Percentiles rank a stretch among this genome's conserved stretches.
Conservation (phyloP, 192 early-diverging fungal species). For the Mortierella hygrophila region DNA sequence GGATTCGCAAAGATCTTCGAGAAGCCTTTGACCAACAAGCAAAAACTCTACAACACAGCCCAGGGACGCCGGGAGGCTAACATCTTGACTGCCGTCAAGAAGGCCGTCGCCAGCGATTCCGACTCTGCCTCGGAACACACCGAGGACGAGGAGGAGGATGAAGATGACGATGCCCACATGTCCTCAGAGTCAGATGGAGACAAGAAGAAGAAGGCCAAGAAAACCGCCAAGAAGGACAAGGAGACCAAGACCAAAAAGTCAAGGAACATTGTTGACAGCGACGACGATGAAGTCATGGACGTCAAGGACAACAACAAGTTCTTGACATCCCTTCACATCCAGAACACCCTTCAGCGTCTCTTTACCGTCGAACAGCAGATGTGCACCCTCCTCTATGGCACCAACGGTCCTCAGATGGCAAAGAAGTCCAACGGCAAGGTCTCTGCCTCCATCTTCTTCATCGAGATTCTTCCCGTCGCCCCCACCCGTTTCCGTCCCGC, state of each 20-base stretch:
- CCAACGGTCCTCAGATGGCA: slow-evolving; percentile 64
- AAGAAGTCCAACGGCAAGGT: slow-evolving; percentile 57
- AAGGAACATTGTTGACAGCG: slow-evolving; percentile 55
- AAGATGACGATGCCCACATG: slow-evolving; percentile 54
- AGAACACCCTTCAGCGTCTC: slow-evolving; percentile 79
- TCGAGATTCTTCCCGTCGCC: slow-evolving; percentile 90
- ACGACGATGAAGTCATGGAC: slow-evolving; percentile 43
- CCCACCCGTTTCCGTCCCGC: slow-evolving; percentile 96
- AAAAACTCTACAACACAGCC: slow-evolving; percentile 37
- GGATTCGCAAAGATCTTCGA: slow-evolving; percentile 77
- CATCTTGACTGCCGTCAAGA: slow-evolving; percentile 28
- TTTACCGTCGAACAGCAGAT: slow-evolving; percentile 84
- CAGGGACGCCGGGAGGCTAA: slow-evolving; percentile 50
- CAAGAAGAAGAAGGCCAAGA: slow-evolving; percentile 34
- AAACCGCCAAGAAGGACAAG: slow-evolving; percentile 31
- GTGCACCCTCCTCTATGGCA: slow-evolving; percentile 86
- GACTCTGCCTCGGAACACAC: slow-evolving; percentile 50
- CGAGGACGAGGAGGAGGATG: slow-evolving; percentile 40
- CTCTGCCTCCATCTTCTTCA: slow-evolving; percentile 90
- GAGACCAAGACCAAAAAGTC: slow-evolving; percentile 61
- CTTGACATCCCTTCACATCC: slow-evolving; percentile 84
- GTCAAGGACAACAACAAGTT: slow-evolving; percentile 59
- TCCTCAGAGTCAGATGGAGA: slow-evolving; percentile 54
- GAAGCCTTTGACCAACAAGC: slow-evolving; percentile 49
- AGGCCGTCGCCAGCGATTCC: slow-evolving; percentile 44